A percentile compares a stretch with the other conserved stretches of the same genome.
phyloP scores from a whole-genome alignment of 108 stramenopile species.

The Discostella pseudostelligera region DNA sequence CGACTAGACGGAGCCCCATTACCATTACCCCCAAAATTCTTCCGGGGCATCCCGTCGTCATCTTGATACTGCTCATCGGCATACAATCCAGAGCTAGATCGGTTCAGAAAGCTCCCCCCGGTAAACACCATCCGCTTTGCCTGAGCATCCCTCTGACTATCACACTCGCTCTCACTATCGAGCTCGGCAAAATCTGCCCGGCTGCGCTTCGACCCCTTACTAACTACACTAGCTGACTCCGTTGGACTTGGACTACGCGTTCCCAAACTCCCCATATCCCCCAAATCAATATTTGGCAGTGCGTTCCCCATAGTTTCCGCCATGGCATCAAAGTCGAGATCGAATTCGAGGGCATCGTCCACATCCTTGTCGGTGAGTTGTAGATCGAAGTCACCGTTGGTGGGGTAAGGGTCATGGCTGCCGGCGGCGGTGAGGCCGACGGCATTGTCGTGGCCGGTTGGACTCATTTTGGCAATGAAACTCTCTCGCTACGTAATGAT shows the following conservation, averaged over 20 bases:
- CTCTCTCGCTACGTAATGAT: too few species aligned
- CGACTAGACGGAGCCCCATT: constrained; percentile 50
- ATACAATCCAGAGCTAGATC: background rate
- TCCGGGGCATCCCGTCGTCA: background rate
- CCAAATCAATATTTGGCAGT: constrained; percentile 6
- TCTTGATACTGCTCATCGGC: background rate
- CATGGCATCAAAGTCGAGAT: constrained; percentile 25
- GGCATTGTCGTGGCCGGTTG: too few species aligned
- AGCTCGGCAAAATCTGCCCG: constrained; percentile 4
- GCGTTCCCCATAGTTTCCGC: background rate
- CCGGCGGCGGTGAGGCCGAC: too few species aligned
- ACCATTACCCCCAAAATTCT: background rate
- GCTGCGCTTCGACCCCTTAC: constrained; percentile 22
- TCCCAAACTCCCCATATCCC: constrained; percentile 20
- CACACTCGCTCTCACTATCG: constrained; percentile 9
- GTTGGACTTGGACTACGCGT: constrained; percentile 20
- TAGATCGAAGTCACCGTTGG: background rate
- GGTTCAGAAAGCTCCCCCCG: background rate
- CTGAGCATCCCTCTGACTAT: constrained; percentile 5
- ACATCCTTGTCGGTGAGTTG: constrained; percentile 26
- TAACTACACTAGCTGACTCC: constrained; percentile 5
- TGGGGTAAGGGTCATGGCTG: background rate
- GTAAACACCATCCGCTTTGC: constrained; percentile 4
- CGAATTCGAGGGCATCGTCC: constrained; percentile 30
- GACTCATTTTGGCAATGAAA: too few species aligned